Evolutionary conservation across 345 rosid species (phyloP).

Genomic region (Litchi chinensis): DNA sequence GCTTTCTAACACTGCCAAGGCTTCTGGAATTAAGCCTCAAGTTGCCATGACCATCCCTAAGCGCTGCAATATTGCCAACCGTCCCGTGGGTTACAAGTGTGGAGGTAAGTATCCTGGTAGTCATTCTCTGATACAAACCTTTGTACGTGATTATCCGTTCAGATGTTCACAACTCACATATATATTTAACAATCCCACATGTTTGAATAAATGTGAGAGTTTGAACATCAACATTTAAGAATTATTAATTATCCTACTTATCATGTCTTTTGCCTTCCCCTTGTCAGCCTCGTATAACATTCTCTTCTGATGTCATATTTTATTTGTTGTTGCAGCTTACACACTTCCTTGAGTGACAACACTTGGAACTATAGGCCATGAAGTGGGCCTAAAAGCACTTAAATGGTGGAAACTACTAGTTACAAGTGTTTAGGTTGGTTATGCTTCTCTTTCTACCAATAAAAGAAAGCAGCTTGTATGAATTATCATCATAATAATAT

Average conservation of each 20-base stretch:
- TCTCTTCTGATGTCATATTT: neutral
- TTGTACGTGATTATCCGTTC: no score
- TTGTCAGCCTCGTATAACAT: neutral
- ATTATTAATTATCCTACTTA: no score
- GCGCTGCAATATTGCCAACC: conserved; percentile 45
- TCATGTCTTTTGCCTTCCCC: no score
- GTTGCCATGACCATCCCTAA: conserved; percentile 47
- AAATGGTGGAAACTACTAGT: conserved; percentile 8
- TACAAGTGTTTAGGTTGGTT: conserved; percentile 1
- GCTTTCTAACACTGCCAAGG: conserved; percentile 45
- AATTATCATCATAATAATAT: neutral
- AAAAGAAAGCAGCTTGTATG: conserved; percentile 9
- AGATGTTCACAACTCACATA: no score
- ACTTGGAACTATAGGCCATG: neutral
- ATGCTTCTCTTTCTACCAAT: conserved; percentile 7
- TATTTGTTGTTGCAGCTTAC: conserved; percentile 39
- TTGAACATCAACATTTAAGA: no score
- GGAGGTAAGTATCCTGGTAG: conserved; percentile 31
- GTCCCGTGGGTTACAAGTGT: conserved; percentile 52
- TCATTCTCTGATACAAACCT: neutral
- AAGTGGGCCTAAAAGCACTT: neutral
- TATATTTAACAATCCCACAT: no score
- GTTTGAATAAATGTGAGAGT: no score
- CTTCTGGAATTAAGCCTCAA: conserved; percentile 40
- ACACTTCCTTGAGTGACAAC: conserved; percentile 42